Percentiles rank a stretch among this genome's conserved stretches.
Evolutionary conservation across 2,329 filamentous ascomycete species (phyloP).

Genomic region (Lithohypha guttulata): DNA sequence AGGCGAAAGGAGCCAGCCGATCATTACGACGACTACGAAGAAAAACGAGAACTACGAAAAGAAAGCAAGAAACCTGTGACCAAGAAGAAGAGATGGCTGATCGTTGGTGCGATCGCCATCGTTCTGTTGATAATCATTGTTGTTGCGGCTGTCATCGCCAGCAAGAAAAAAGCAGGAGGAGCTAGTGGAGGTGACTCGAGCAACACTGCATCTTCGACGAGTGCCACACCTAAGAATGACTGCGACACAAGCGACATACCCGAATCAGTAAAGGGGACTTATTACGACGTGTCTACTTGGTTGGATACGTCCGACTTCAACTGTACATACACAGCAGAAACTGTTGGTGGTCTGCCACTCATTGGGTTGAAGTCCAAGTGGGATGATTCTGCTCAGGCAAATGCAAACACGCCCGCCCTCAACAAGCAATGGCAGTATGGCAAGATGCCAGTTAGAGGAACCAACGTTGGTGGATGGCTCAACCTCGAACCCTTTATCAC

Average conservation of each 20-base stretch:
- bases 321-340: constrained; percentile 77
- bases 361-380: constrained; percentile 81
- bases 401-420: constrained; percentile 67
- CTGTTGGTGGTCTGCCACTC: constrained; percentile 73
- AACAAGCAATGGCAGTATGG: constrained; percentile 70
- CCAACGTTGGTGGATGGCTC: constrained; percentile 91
- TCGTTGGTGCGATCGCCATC: constrained; percentile 43
- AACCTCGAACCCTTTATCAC: constrained; percentile 91
- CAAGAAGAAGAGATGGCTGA: constrained; percentile 40
- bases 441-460: constrained; percentile 68
- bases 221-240: constrained; percentile 37
- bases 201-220: constrained; percentile 21
- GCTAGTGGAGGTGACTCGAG: constrained; percentile 17
- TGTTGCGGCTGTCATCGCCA: constrained; percentile 54
- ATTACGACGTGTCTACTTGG: constrained; percentile 86
- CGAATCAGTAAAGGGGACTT: constrained; percentile 57
- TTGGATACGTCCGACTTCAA: constrained; percentile 86
- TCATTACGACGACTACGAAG: constrained; percentile 33
- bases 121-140: constrained; percentile 54
- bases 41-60: constrained; percentile 16
- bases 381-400: constrained; percentile 72
- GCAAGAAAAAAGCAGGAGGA: constrained; percentile 40
- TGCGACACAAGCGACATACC: constrained; percentile 50
- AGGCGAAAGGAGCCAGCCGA: constrained; percentile 32
- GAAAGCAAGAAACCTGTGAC: constrained; percentile 24